Evolutionary conservation across 768 basidiomycete genomes (phyloP), one percentile per base, ranked within the genome.

Genomic region (Daedaleopsis nitida): DNA sequence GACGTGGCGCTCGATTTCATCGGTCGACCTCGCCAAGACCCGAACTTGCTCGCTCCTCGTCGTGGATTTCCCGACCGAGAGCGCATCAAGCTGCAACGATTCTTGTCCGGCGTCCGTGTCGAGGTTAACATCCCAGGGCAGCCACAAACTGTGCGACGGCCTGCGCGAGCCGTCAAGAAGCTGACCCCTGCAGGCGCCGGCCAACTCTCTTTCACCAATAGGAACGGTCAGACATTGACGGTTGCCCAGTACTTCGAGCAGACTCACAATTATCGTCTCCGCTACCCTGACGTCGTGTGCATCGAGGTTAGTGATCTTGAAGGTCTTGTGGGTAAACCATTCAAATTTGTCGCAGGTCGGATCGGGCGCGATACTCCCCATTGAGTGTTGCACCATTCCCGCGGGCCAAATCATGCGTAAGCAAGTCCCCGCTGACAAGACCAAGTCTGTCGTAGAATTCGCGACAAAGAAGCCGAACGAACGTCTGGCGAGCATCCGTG

Each of bases 341-440:
- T 44, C 16, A 55, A 24, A 24, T 14, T 24, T 21, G 9, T 17
- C 16, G 10, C 49, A 91, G 89, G 80, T 89, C 13, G 83, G 85
- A 5, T 71, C 75, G 24, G 83, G 83, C 1, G 89, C 90, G 0
- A 67, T 86, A 35, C 77, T 89, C 4, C 91, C 91, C 0, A 70
- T 92, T 0, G 91, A 92, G 65, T 70, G 85, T 1, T 92, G 90
- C 67, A 72, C 69, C 0, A 86, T 92, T 3, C 77, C 81, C 0
- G 69, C 78, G 0, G 90, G 89, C 0, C 91, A 92, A 66, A 83
- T 91, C 42, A 85, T 89, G 80, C 80, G 84, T 44, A 89, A 87
- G 64, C 85, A 89, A 52, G 76, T 93, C 0, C 88, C 89, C 0
- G 76, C 84, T 0, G 87, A 90, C 47, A 86, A 86, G 66, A 86